Percentiles rank a stretch among this genome's conserved stretches.
These are phyloP conservation scores for Trichoderma arundinaceum DNA, from an alignment of 2,329 filamentous ascomycete species.

Conservation along the genomic window DNA sequence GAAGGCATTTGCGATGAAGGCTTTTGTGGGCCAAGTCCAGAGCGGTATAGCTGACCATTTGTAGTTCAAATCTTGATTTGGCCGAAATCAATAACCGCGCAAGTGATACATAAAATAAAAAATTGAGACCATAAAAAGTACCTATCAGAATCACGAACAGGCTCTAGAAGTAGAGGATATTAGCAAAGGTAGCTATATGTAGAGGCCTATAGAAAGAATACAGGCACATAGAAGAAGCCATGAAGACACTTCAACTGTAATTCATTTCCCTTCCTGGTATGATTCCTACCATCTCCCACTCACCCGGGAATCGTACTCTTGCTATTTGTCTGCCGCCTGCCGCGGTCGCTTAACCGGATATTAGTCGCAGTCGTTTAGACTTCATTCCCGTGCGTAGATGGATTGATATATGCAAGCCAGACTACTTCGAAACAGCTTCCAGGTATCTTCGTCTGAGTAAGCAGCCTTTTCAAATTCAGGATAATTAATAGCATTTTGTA, in stretches of 20 bases:
- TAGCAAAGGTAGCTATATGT: no score
- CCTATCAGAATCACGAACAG: no score
- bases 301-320: no score
- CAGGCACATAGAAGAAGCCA: no score
- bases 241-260: no score
- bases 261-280: no score
- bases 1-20: neutral
- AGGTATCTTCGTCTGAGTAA: slow-evolving; percentile 4
- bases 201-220: no score
- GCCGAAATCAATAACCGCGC: neutral
- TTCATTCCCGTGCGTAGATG: slow-evolving; percentile 1
- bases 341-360: slow-evolving; percentile 15
- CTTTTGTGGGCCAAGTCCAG: neutral
- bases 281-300: no score
- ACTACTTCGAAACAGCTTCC: neutral
- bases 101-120: no score
- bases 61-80: neutral
- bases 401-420: neutral
- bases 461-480: neutral
- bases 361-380: neutral
- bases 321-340: neutral
- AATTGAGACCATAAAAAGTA: no score
- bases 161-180: no score
- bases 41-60: neutral
- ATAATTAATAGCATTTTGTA: neutral